Base-by-base conservation (phyloP, 192 early-diverging fungal genomes). In the Backusella tuberculispora region DNA sequence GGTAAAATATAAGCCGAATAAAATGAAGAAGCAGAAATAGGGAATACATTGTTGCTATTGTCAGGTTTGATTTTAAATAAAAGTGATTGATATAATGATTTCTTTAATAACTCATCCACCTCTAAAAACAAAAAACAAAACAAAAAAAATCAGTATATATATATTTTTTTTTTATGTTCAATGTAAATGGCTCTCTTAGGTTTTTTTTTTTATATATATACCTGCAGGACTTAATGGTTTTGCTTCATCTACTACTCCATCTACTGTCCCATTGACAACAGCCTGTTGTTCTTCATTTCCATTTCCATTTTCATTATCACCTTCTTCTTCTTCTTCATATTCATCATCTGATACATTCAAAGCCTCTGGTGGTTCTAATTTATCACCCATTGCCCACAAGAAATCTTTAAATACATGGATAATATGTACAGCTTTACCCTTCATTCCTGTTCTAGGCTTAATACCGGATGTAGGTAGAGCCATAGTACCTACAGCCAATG, bases 341-440 rank as follows among this genome's bases (percentile, higher is more conserved):
- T 78, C 79, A 8, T 71, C 72, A 12, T 73, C 78, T 21, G 66
- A 47, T 37, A 70, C 21, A 0, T 74, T 68, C 46, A 78, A 63
- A n/a, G 86, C 74, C 41, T 81, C 78, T 6, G 93, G 90, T 8
- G 91, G 86, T 3, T 84, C 79, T 5, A 76, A 78, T 82, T 93
- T 93, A 75, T 78, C 83, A 7, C 95, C 95, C 69, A 91, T 80
- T 17, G 84, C 75, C 95, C 95, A 98, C 71, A 98, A 79, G 60
- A 83, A 79, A 84, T 98, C 96, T 41, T 87, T 85, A 74, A 88
- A 91, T 3, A 91, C 88, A 74, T 96, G 95, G 15, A 92, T 66
- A 26, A 95, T 83, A 73, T 90, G 73, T 1, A 98, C 90, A 0
- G 92, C 95, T 72, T 95, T 94, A 9, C 96, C 96, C 77, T 92